A percentile compares a stretch with the other conserved stretches of the same genome.
phyloP scores from a whole-genome alignment of 768 basidiomycete genomes.

The Nidularia pulvinata region DNA sequence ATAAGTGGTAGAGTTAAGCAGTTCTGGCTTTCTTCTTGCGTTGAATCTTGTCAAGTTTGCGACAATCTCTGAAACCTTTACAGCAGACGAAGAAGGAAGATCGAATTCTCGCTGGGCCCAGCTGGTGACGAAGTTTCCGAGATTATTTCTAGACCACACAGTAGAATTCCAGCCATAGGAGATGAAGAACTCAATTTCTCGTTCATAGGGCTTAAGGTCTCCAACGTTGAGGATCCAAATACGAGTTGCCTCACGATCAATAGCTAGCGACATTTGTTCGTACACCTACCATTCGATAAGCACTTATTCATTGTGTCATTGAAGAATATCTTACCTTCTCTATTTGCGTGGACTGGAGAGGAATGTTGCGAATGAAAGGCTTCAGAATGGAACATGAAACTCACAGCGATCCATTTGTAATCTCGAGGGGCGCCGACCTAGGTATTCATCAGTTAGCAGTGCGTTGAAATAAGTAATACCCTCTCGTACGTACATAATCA shows the following conservation, averaged over 20 bases:
- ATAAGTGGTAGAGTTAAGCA: slow-evolving; percentile 60
- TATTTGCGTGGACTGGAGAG: slow-evolving; percentile 46
- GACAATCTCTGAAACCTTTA: slow-evolving; percentile 48
- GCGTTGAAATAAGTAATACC: background rate
- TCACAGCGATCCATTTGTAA: slow-evolving; percentile 72
- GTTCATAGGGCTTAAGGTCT: slow-evolving; percentile 74
- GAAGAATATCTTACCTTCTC: slow-evolving; percentile 37
- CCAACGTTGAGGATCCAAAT: slow-evolving; percentile 80
- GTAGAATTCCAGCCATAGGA: slow-evolving; percentile 60
- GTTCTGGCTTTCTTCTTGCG: slow-evolving; percentile 64
- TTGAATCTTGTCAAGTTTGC: slow-evolving; percentile 57
- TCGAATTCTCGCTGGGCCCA: slow-evolving; percentile 74
- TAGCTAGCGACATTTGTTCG: slow-evolving; percentile 71
- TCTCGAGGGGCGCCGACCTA: slow-evolving; percentile 64
- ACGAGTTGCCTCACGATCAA: slow-evolving; percentile 53
- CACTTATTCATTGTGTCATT: background rate
- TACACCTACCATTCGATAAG: slow-evolving; percentile 39
- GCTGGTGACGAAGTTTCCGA: slow-evolving; percentile 45
- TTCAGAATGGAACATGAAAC: slow-evolving; percentile 7
- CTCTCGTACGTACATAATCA: slow-evolving; percentile 50
- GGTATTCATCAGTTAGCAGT: background rate
- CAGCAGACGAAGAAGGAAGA: slow-evolving; percentile 32
- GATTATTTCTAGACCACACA: slow-evolving; percentile 52
- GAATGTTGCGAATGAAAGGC: no score
- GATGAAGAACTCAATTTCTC: slow-evolving; percentile 71